These are phyloP conservation scores for Pseudonectria foliicola DNA, from an alignment of 2,329 filamentous ascomycete genomes.

Conservation along the genomic window DNA sequence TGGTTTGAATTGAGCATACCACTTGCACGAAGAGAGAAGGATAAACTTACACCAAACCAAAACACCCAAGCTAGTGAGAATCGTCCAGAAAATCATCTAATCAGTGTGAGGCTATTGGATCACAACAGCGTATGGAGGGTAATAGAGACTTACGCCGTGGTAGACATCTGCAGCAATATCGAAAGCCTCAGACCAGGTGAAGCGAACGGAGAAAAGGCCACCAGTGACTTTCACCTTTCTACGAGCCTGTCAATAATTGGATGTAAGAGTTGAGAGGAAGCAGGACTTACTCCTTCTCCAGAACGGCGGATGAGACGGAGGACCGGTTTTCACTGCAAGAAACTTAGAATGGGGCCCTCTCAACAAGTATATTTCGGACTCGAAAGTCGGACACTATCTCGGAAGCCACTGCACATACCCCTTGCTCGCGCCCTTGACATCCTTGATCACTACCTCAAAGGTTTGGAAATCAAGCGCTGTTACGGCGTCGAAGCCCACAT, in stretches of 20 bases:
- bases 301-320: conserved; percentile 39
- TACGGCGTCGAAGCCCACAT: conserved; percentile 93
- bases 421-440: conserved; percentile 85
- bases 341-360: conserved; percentile 33
- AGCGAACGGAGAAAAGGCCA: conserved; percentile 62
- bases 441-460: conserved; percentile 81
- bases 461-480: conserved; percentile 86
- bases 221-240: conserved; percentile 71
- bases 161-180: conserved; percentile 86
- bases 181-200: conserved; percentile 66
- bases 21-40: background rate
- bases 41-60: conserved; percentile 79
- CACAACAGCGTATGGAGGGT: conserved; percentile 1
- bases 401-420: conserved; percentile 98
- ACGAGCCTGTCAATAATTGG: conserved; percentile 17
- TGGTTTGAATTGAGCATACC: conserved; percentile 9
- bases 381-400: conserved; percentile 53
- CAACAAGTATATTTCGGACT: conserved; percentile 23
- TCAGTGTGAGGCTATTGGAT: conserved; percentile 11
- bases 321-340: conserved; percentile 40
- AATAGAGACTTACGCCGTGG: conserved; percentile 61
- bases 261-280: background rate
- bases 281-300: conserved; percentile 67
- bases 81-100: conserved; percentile 92
- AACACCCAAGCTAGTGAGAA: conserved; percentile 81